Evolutionary conservation across 2,329 filamentous ascomycete species (phyloP).

Genomic region (Graphilbum fragrans): DNA sequence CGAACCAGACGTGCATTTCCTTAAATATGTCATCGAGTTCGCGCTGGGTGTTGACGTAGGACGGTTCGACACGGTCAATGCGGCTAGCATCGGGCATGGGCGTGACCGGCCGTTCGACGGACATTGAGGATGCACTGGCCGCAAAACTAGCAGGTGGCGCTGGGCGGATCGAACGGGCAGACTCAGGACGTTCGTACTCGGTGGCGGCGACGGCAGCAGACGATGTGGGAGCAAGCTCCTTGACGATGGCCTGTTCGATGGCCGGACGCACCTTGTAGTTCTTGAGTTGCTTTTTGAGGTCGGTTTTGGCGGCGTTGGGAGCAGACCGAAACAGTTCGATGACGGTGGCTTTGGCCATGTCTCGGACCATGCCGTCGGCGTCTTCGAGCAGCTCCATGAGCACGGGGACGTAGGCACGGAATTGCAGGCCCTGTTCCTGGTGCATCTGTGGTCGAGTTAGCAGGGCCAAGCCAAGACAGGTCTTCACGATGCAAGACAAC

Average conservation of each 20-base stretch:
- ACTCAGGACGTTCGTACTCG: constrained; percentile 25
- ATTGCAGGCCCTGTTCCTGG: constrained; percentile 64
- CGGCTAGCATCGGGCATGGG: constrained; percentile 49
- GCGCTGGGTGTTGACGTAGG: constrained; percentile 71
- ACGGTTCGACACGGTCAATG: constrained; percentile 60
- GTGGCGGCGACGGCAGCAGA: constrained; percentile 22
- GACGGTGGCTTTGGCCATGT: constrained; percentile 69
- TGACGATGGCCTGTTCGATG: constrained; percentile 71
- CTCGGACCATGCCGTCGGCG: constrained; percentile 76
- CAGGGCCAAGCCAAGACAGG: not conserved
- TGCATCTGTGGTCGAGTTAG: constrained; percentile 49
- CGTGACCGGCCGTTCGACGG: constrained; percentile 42
- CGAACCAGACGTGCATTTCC: constrained; percentile 71
- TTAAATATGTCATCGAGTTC: constrained; percentile 82
- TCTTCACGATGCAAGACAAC: not conserved
- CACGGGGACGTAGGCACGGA: constrained; percentile 69
- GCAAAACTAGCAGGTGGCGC: constrained; percentile 22
- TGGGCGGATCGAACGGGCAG: constrained; percentile 13
- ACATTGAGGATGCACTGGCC: constrained; percentile 37
- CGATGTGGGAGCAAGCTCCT: constrained; percentile 50
- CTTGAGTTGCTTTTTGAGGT: constrained; percentile 77
- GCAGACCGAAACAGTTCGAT: constrained; percentile 79
- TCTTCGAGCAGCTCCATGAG: constrained; percentile 85
- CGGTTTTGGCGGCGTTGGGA: constrained; percentile 72
- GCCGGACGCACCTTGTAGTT: constrained; percentile 76